A percentile compares a stretch with the other conserved stretches of the same genome.
Evolutionary conservation across 2,329 filamentous ascomycete species (phyloP).

Genomic region (Fusarium coffeatum): DNA sequence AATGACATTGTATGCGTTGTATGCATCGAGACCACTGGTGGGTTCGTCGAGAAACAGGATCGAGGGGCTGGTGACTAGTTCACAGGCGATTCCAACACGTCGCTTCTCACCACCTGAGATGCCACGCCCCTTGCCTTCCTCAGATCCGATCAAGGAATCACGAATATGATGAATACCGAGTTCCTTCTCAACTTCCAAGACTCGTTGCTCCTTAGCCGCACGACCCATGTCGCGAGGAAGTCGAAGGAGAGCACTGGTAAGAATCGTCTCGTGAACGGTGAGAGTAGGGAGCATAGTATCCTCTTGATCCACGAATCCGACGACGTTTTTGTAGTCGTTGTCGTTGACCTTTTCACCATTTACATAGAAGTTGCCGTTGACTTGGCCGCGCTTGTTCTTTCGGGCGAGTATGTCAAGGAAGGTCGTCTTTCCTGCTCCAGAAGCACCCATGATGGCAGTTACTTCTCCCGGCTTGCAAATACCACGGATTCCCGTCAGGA

Average conservation of each 20-base stretch:
- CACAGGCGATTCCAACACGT: slow-evolving; percentile 95
- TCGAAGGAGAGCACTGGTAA: slow-evolving; percentile 90
- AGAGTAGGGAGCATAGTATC: slow-evolving; percentile 96
- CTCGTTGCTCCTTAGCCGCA: slow-evolving; percentile 88
- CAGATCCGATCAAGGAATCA: slow-evolving; percentile 94
- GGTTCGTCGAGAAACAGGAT: slow-evolving; percentile 98
- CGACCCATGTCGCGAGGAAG: slow-evolving; percentile 93
- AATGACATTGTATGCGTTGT: slow-evolving; percentile 97
- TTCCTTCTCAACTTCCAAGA: slow-evolving; percentile 93
- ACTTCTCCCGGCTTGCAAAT: slow-evolving; percentile 95
- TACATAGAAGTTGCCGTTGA: slow-evolving; percentile 85
- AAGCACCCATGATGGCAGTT: slow-evolving; percentile 97
- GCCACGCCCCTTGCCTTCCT: slow-evolving; percentile 92
- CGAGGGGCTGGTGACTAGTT: slow-evolving; percentile 95
- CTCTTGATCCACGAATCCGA: slow-evolving; percentile 98
- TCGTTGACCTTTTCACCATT: slow-evolving; percentile 92
- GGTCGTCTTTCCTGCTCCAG: slow-evolving; percentile 95
- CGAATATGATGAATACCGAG: slow-evolving; percentile 94
- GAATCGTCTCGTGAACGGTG: slow-evolving; percentile 97
- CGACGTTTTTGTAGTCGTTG: slow-evolving; percentile 86
- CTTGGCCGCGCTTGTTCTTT: slow-evolving; percentile 91
- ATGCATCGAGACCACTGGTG: slow-evolving; percentile 94
- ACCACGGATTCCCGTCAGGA: slow-evolving; percentile 82
- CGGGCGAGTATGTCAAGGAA: slow-evolving; percentile 95
- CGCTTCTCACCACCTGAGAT: slow-evolving; percentile 98